phyloP scores from a whole-genome alignment of 2,329 filamentous ascomycete genomes.

The Fusarium tuaranense region DNA sequence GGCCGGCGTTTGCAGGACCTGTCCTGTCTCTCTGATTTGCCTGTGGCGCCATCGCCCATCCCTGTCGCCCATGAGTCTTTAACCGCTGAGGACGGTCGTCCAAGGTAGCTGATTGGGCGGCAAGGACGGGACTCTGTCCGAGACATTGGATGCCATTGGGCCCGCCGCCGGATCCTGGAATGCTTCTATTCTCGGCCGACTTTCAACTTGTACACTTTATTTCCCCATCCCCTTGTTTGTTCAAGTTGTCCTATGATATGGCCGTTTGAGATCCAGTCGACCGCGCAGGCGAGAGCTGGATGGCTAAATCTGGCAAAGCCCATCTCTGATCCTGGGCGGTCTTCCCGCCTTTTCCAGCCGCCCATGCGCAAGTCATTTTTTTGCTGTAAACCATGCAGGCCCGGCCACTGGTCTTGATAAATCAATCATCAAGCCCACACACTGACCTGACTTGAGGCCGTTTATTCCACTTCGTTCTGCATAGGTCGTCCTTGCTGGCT shows the following conservation, averaged over 20 bases:
- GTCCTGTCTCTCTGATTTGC: neutral
- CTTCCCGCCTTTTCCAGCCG: neutral
- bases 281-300: neutral
- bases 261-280: neutral
- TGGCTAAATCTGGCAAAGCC: neutral
- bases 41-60: neutral
- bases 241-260: neutral
- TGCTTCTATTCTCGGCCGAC: neutral
- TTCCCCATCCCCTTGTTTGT: neutral
- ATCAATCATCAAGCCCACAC: neutral
- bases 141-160: neutral
- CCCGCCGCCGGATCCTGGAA: neutral
- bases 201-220: neutral
- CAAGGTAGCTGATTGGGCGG: neutral
- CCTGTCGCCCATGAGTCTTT: neutral
- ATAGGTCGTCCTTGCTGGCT: neutral
- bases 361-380: neutral
- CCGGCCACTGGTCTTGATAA: neutral
- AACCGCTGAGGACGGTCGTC: neutral
- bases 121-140: neutral
- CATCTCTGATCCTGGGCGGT: neutral
- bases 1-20: neutral
- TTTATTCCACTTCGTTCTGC: neutral
- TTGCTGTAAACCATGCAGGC: neutral
- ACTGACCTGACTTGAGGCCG: neutral